These are phyloP conservation scores for Salvia sclarea DNA, from an alignment of 305 asterid species.

Conservation along the genomic window DNA sequence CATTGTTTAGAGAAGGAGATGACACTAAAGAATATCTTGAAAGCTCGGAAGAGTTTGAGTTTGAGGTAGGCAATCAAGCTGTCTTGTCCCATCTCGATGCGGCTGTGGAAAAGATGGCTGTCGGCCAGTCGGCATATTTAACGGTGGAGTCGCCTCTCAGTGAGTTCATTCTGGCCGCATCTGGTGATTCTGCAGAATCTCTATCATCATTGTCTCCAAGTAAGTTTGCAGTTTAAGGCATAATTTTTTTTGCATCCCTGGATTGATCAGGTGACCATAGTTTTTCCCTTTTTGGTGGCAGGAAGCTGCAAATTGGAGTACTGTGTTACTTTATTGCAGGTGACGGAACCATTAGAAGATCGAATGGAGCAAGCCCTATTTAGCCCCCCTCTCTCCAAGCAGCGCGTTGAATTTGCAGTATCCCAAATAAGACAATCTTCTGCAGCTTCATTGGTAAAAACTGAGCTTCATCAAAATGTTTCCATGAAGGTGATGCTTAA, in stretches of 20 bases:
- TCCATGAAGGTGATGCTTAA: slow-evolving; percentile 17
- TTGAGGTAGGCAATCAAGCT: slow-evolving; percentile 84
- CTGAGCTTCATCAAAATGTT: slow-evolving; percentile 28
- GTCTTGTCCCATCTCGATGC: slow-evolving; percentile 67
- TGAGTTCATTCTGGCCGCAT: slow-evolving; percentile 74
- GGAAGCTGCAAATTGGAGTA: slow-evolving; percentile 73
- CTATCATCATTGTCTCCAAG: slow-evolving; percentile 56
- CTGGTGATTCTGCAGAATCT: slow-evolving; percentile 52
- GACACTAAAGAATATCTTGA: slow-evolving; percentile 63
- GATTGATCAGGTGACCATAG: not conserved
- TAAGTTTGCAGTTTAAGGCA: slow-evolving; percentile 37
- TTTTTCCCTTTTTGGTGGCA: slow-evolving; percentile 31
- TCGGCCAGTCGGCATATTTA: slow-evolving; percentile 75
- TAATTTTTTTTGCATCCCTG: too few relatives aligned
- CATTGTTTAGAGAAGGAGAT: slow-evolving; percentile 53
- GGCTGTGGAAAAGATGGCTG: slow-evolving; percentile 66
- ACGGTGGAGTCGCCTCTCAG: slow-evolving; percentile 59
- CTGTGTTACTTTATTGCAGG: slow-evolving; percentile 57
- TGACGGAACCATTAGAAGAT: slow-evolving; percentile 88
- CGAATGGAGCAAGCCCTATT: slow-evolving; percentile 94
- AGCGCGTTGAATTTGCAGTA: slow-evolving; percentile 90
- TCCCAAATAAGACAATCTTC: slow-evolving; percentile 70
- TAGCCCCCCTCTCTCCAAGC: slow-evolving; percentile 91
- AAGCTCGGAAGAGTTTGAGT: slow-evolving; percentile 85
- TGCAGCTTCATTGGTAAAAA: slow-evolving; percentile 70